Evolutionary conservation across 2,329 filamentous ascomycete species (phyloP).

Genomic region (Aotearoamyces nothofagi): DNA sequence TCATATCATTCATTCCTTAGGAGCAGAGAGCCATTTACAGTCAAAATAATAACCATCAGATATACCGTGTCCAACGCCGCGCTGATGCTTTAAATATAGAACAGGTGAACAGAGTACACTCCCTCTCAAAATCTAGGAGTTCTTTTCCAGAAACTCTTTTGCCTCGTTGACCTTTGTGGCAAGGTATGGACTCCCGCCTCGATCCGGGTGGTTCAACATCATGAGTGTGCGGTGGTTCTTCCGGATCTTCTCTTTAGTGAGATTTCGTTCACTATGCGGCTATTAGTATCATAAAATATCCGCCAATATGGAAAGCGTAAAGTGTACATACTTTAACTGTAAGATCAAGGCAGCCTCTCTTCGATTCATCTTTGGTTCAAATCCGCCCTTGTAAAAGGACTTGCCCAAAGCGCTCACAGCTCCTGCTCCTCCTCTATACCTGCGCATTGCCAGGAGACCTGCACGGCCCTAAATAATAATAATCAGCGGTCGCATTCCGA

Average conservation of each 20-base stretch:
- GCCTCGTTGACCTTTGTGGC: slow-evolving; percentile 98
- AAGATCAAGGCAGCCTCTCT: slow-evolving; percentile 84
- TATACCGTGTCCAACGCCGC: background rate
- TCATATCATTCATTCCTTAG: too few species aligned
- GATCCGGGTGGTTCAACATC: slow-evolving; percentile 95
- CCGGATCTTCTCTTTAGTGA: slow-evolving; percentile 87
- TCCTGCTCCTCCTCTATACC: slow-evolving; percentile 54
- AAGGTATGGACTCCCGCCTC: slow-evolving; percentile 88
- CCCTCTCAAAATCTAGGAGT: background rate
- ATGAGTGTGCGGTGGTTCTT: slow-evolving; percentile 93
- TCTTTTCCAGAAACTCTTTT: slow-evolving; percentile 86
- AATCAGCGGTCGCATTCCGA: too few species aligned
- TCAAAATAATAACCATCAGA: too few species aligned
- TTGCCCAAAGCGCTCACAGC: slow-evolving; percentile 65
- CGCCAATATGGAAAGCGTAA: background rate
- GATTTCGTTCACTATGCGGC: slow-evolving; percentile 54
- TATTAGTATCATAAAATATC: background rate
- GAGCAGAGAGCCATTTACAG: too few species aligned
- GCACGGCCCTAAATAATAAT: slow-evolving; percentile 82
- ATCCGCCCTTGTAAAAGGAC: slow-evolving; percentile 97
- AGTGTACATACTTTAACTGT: slow-evolving; percentile 59
- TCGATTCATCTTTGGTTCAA: slow-evolving; percentile 86
- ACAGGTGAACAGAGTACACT: background rate
- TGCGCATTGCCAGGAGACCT: slow-evolving; percentile 74
- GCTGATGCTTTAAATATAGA: background rate